Conservation (phyloP, 2,329 filamentous ascomycete genomes). For the Lojkania enalia region DNA sequence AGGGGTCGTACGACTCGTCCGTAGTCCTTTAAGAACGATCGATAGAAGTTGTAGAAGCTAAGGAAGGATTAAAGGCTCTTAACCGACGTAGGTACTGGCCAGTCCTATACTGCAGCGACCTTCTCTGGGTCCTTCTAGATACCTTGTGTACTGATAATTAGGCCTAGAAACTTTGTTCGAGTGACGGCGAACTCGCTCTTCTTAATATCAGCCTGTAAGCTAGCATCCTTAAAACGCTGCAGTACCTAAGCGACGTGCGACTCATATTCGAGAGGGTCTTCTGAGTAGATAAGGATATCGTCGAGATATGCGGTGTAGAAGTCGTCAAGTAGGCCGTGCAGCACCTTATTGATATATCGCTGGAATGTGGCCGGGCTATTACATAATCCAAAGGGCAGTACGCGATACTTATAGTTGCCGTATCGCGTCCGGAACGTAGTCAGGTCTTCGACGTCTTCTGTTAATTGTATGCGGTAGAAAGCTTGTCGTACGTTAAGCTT, state of each 20-base stretch:
- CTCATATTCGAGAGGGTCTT: constrained; percentile 1
- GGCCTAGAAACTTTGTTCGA: constrained; percentile 11
- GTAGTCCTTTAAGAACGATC: constrained; percentile 30
- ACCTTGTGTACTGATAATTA: no score
- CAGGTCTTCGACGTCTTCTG: constrained; percentile 31
- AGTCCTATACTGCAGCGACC: constrained; percentile 22
- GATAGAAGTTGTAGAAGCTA: constrained; percentile 42
- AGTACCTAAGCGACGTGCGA: constrained; percentile 6
- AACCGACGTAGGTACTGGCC: constrained; percentile 18
- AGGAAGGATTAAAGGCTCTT: constrained; percentile 31
- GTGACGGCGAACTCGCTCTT: constrained; percentile 13
- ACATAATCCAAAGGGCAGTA: constrained; percentile 28
- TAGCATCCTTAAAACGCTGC: background rate
- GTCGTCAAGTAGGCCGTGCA: constrained; percentile 5
- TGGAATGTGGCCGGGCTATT: no score
- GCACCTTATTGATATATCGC: no score
- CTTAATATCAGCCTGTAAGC: constrained; percentile 9
- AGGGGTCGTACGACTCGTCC: constrained; percentile 1
- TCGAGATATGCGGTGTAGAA: constrained; percentile 10
- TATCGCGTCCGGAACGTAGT: constrained; percentile 32
- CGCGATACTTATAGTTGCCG: constrained; percentile 29
- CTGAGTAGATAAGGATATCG: no score
- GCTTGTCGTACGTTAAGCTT: constrained; percentile 35
- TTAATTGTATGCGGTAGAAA: constrained; percentile 9
- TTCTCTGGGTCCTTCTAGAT: constrained; percentile 11